These are phyloP conservation scores for Colletotrichum sublineola DNA, from an alignment of 2,329 filamentous ascomycete genomes.

Conservation along the genomic window DNA sequence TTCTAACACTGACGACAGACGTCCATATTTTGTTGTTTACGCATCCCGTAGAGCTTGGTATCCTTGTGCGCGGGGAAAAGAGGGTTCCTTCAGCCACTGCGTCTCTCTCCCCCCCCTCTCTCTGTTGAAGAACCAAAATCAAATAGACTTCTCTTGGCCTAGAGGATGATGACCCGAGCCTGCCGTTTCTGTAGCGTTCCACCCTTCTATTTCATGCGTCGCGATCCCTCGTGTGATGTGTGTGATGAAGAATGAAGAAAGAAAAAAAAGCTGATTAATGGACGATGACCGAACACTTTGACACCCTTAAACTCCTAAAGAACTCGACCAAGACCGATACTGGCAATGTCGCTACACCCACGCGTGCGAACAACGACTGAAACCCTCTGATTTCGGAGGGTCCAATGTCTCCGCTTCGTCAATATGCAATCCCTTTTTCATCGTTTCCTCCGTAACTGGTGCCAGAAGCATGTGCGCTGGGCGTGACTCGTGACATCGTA, in stretches of 20 bases:
- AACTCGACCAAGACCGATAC: conserved; percentile 32
- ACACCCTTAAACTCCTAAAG: conserved; percentile 39
- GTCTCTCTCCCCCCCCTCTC: not conserved
- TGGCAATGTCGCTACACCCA: conserved; percentile 38
- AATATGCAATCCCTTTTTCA: conserved; percentile 39
- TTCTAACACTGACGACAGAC: conserved; percentile 18
- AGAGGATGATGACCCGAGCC: conserved; percentile 17
- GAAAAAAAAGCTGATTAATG: conserved; percentile 38
- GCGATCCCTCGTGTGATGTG: conserved; percentile 30
- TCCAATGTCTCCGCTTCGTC: conserved; percentile 34
- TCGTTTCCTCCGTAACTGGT: conserved; percentile 26
- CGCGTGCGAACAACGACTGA: conserved; percentile 34
- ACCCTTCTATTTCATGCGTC: conserved; percentile 40
- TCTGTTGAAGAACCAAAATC: not conserved
- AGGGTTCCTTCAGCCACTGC: not conserved
- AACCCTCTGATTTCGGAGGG: conserved; percentile 28
- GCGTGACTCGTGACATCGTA: conserved; percentile 38
- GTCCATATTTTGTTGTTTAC: conserved; percentile 17
- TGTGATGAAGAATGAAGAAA: conserved; percentile 27
- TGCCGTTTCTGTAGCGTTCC: conserved; percentile 40
- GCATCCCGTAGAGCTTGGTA: conserved; percentile 17
- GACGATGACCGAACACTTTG: conserved; percentile 38
- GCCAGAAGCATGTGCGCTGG: conserved; percentile 28
- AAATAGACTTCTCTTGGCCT: conserved; percentile 17
- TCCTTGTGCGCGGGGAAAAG: conserved; percentile 13